Evolutionary conservation across 2,329 filamentous ascomycete species (phyloP).

Genomic region (Ophiocordyceps camponoti-rufipedis): DNA sequence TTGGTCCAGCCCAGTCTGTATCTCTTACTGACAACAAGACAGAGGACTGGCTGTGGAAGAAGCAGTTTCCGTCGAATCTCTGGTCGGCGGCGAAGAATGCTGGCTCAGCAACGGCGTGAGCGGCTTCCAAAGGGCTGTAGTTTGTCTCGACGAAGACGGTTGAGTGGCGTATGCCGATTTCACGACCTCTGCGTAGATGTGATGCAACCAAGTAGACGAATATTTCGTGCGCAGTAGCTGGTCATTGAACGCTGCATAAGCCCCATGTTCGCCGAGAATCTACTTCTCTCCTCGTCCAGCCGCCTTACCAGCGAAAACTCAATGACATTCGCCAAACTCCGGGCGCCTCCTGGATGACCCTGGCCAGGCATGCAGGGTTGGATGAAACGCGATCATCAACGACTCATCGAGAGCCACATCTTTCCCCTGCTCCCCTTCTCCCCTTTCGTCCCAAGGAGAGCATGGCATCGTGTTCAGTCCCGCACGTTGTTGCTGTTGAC

Average conservation of each 20-base stretch:
- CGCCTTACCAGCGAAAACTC: not conserved
- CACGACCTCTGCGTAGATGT: too few relatives aligned
- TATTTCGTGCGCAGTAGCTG: too few relatives aligned
- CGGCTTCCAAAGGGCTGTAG: conserved; percentile 45
- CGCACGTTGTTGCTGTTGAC: conserved; percentile 2
- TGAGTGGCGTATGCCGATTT: not conserved
- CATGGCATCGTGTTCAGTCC: not conserved
- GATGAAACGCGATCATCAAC: not conserved
- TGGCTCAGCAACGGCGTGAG: conserved; percentile 82
- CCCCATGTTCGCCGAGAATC: too few relatives aligned
- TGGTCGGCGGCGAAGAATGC: conserved; percentile 57
- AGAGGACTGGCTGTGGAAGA: conserved; percentile 48
- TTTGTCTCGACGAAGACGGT: conserved; percentile 10
- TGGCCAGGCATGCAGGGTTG: not conserved
- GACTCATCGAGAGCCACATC: not conserved
- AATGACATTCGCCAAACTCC: not conserved
- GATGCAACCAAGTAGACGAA: too few relatives aligned
- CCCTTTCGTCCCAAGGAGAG: conserved; percentile 3
- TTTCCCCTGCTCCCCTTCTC: too few relatives aligned
- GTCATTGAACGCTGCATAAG: too few relatives aligned
- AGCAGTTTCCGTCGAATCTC: conserved; percentile 34
- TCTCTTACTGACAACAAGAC: not conserved
- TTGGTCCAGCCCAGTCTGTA: not conserved
- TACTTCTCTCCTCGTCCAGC: too few relatives aligned
- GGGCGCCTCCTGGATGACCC: too few relatives aligned